These are phyloP conservation scores for Aspergillus steynii DNA, from an alignment of 495 filamentous ascomycete species.

Conservation along the genomic window DNA sequence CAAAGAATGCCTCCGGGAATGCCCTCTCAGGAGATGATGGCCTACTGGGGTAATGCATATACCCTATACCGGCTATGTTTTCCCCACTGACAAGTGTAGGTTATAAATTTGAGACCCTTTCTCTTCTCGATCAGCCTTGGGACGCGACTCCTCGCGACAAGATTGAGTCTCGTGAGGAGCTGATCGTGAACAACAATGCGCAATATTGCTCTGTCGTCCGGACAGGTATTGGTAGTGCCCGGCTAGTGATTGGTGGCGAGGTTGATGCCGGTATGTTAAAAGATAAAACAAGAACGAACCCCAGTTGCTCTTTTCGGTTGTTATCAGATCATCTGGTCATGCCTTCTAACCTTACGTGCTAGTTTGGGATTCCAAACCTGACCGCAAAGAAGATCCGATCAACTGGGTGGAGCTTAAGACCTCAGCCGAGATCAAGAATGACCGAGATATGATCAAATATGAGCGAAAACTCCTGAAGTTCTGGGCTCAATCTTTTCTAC, in stretches of 20 bases:
- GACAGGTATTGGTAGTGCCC: slow-evolving; percentile 74
- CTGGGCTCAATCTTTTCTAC: slow-evolving; percentile 94
- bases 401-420: slow-evolving; percentile 98
- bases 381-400: slow-evolving; percentile 60
- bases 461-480: slow-evolving; percentile 91
- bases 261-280: slow-evolving; percentile 75
- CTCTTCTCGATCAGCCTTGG: slow-evolving; percentile 72
- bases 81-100: slow-evolving; percentile 50
- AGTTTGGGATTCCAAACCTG: slow-evolving; percentile 85
- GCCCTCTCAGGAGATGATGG: slow-evolving; percentile 65
- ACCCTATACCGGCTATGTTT: not conserved
- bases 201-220: slow-evolving; percentile 94
- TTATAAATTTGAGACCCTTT: slow-evolving; percentile 94
- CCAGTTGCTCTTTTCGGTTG: not conserved
- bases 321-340: not conserved
- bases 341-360: slow-evolving; percentile 7
- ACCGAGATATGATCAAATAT: slow-evolving; percentile 69
- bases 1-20: slow-evolving; percentile 55
- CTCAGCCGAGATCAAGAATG: slow-evolving; percentile 62
- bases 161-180: slow-evolving; percentile 72
- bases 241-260: slow-evolving; percentile 84
- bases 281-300: not conserved
- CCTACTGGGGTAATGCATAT: slow-evolving; percentile 55
- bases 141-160: slow-evolving; percentile 64
- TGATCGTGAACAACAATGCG: slow-evolving; percentile 78